phyloP scores from a whole-genome alignment of 148 eudicot species.

The Chenopodium quinoa region DNA sequence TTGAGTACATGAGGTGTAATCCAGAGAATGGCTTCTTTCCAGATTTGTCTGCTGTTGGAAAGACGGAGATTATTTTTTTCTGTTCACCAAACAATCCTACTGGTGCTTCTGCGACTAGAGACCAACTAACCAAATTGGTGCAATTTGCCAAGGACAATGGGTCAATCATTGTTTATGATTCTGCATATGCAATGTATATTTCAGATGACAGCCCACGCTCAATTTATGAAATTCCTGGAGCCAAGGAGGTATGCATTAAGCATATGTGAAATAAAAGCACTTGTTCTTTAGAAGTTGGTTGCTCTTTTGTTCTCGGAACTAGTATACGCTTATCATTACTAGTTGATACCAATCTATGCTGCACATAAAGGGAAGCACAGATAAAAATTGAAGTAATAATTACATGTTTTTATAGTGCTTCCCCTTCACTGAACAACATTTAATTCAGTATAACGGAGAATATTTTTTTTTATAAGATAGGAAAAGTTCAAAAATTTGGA shows the following conservation, averaged over 20 bases:
- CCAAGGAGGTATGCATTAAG: constrained; percentile 64
- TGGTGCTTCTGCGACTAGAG: constrained; percentile 85
- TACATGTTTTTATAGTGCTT: neutral
- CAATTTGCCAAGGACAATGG: constrained; percentile 87
- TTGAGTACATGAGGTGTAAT: constrained; percentile 89
- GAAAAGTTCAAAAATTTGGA: neutral
- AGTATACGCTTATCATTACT: neutral
- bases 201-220: constrained; percentile 80
- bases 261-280: neutral
- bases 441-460: neutral
- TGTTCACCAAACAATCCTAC: constrained; percentile 99
- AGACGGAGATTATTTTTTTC: constrained; percentile 82
- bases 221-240: constrained; percentile 91
- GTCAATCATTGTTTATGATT: constrained; percentile 84
- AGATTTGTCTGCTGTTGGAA: constrained; percentile 62
- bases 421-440: neutral
- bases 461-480: neutral
- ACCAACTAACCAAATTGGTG: constrained; percentile 71
- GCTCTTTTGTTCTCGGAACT: neutral
- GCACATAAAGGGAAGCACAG: neutral
- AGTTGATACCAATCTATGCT: neutral
- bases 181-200: constrained; percentile 91
- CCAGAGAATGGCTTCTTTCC: constrained; percentile 96
- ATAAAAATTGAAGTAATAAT: no score
- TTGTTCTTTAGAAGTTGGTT: neutral